phyloP scores from a whole-genome alignment of 2,329 filamentous ascomycete genomes.

The Penicillium digitatum region DNA sequence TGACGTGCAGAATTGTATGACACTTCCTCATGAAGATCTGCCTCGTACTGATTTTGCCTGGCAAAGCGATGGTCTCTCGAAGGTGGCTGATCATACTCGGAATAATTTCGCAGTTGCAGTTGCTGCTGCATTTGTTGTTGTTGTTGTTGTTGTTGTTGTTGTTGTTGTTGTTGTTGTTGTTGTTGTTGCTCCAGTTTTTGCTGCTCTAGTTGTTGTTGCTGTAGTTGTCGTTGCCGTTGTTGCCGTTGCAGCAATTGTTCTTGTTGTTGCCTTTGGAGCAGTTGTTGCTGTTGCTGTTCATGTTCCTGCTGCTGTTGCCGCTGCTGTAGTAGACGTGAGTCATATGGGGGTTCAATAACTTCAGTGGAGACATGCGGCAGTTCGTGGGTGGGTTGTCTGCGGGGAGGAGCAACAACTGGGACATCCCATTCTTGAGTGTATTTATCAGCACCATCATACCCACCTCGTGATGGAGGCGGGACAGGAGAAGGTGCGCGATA shows the following conservation, averaged over 20 bases:
- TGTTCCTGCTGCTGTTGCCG: background rate
- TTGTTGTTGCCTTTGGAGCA: background rate
- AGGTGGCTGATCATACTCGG: constrained; percentile 25
- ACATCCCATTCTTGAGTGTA: constrained; percentile 27
- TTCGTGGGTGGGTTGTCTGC: constrained; percentile 24
- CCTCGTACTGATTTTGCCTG: constrained; percentile 19
- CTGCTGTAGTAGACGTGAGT: constrained; percentile 22
- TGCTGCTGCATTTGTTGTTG: constrained; percentile 5
- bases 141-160: background rate
- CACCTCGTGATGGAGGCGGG: constrained; percentile 10
- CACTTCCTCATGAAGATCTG: constrained; percentile 12
- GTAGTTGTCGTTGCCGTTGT: background rate
- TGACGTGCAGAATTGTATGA: constrained; percentile 16
- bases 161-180: background rate
- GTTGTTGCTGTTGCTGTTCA: background rate
- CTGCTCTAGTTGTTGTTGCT: background rate
- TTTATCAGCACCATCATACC: constrained; percentile 33
- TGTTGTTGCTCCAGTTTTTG: constrained; percentile 10
- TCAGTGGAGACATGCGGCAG: constrained; percentile 21
- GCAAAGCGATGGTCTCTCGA: constrained; percentile 23
- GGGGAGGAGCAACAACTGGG: constrained; percentile 16
- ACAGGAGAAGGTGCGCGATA: constrained; percentile 24
- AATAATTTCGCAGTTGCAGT: constrained; percentile 21
- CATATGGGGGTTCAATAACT: constrained; percentile 18
- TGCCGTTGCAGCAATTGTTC: background rate